Conservation (phyloP, 208 protist species). For the Angomonas desouzai region DNA sequence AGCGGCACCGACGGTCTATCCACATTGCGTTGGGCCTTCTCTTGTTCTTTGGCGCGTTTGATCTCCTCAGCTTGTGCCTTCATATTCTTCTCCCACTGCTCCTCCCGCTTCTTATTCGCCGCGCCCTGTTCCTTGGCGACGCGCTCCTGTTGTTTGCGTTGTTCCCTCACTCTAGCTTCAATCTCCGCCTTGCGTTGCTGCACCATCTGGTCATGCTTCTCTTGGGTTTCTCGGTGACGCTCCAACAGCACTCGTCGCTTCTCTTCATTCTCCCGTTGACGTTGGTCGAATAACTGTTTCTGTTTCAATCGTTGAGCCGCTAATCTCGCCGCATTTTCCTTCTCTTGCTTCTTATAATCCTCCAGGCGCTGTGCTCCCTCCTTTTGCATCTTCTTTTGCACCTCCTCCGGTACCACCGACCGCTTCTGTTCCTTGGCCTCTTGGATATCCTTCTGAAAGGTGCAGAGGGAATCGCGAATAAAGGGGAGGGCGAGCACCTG, state of each 20-base stretch:
- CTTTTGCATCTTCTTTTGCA: slow-evolving; percentile 37
- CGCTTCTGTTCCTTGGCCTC: slow-evolving; percentile 36
- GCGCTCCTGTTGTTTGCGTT: slow-evolving; percentile 43
- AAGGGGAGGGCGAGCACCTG: slow-evolving; percentile 75
- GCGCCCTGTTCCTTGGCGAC: slow-evolving; percentile 39
- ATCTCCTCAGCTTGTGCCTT: slow-evolving; percentile 37
- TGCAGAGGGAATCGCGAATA: slow-evolving; percentile 66
- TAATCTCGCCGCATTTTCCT: slow-evolving; percentile 36
- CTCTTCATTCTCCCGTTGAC: slow-evolving; percentile 53
- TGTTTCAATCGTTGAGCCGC: slow-evolving; percentile 42
- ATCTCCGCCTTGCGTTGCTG: slow-evolving; percentile 50
- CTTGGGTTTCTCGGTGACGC: slow-evolving; percentile 40
- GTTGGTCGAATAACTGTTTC: slow-evolving; percentile 42
- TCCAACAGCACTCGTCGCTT: slow-evolving; percentile 39
- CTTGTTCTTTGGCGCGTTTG: slow-evolving; percentile 21
- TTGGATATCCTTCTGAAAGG: slow-evolving; percentile 58
- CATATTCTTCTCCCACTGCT: slow-evolving; percentile 76
- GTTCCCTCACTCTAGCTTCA: slow-evolving; percentile 65
- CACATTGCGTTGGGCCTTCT: slow-evolving; percentile 21
- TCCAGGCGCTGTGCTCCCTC: slow-evolving; percentile 35
- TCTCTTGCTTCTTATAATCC: slow-evolving; percentile 43
- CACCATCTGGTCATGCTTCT: slow-evolving; percentile 43
- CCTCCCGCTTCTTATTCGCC: slow-evolving; percentile 49
- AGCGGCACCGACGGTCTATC: neutral
- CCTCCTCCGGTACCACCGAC: slow-evolving; percentile 42